Conservation (phyloP, 2,329 filamentous ascomycete species). For the Pleomassaria siparia region DNA sequence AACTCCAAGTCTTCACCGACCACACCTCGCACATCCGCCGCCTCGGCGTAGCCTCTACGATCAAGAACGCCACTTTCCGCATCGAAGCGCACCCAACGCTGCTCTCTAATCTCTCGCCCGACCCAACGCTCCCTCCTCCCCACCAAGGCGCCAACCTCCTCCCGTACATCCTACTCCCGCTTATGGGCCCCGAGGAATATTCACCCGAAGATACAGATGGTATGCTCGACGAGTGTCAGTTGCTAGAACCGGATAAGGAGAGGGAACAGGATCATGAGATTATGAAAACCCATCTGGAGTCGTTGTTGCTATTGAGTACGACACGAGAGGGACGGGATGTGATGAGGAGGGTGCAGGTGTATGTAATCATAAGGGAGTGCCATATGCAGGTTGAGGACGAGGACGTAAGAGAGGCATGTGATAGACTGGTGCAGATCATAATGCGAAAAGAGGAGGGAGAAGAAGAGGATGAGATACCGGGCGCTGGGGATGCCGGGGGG, state of each 20-base stretch:
- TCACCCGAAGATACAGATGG: conserved; percentile 79
- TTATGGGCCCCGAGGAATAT: conserved; percentile 87
- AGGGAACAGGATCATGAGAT: conserved; percentile 77
- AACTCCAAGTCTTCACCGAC: conserved; percentile 92
- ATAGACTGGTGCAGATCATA: conserved; percentile 84
- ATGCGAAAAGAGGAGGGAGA: conserved; percentile 75
- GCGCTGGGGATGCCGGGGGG: conserved; percentile 20
- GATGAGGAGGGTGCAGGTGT: conserved; percentile 77
- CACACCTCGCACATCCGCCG: conserved; percentile 80
- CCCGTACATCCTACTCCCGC: conserved; percentile 84
- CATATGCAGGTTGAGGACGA: conserved; percentile 79
- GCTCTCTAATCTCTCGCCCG: conserved; percentile 49
- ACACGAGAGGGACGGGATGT: conserved; percentile 73
- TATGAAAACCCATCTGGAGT: conserved; percentile 86
- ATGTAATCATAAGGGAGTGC: conserved; percentile 84
- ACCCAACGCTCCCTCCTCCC: conserved; percentile 39
- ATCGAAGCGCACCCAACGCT: conserved; percentile 70
- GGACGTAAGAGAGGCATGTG: conserved; percentile 78
- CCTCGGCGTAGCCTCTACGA: conserved; percentile 91
- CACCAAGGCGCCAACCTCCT: conserved; percentile 77
- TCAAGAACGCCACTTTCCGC: conserved; percentile 93
- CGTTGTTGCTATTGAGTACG: conserved; percentile 78
- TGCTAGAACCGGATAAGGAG: conserved; percentile 85
- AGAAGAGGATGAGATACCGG: conserved; percentile 47
- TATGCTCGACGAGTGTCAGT: conserved; percentile 88